Base-by-base conservation (phyloP, 352 stramenopile genomes). In the Globisporangium polare region DNA sequence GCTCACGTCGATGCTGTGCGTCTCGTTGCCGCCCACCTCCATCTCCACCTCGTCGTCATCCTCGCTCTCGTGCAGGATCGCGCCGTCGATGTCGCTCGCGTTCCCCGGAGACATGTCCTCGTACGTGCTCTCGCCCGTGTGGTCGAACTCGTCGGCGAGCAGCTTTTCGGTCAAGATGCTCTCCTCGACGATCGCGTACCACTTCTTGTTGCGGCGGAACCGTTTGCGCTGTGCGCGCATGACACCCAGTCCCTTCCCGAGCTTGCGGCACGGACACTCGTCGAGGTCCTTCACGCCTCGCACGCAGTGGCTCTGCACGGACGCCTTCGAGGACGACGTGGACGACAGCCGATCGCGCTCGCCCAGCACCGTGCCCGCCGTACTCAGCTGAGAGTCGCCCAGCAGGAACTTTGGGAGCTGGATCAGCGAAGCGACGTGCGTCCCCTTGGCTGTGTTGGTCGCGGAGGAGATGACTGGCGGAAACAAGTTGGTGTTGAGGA, bases 171-270 rank as follows among this genome's bases (percentile, higher is more conserved):
- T 78, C 35, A 69, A 68, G 15, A 78, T 57, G 22, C 47, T 71
- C 20, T 78, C 69, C 51, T 83, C 72, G 41, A 75, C 71, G 59
- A 76, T 73, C 18, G 74, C 61, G 26, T 80, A 66, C 74, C 72
- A 79, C 58, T 73, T 78, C 27, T 84, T 87, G 57, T 66, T 73
- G 18, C 75, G 72, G 41, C 68, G 77, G 61, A 89, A 89, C 0
- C 73, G 71, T 37, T 62, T 74, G 24, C 69, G 69, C 15, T 78
- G 68, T 2, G 58, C 50, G 4, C 67, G 62, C 20, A 73, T 60
- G 10, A 65, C 66, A 20, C 55, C 66, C 5, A 78, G 69, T 0
- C 75, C 77, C 12, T 71, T 72, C 2, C 76, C 78, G 5, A 86
- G 77, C 26, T 78, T 77, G 27, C 66, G 71, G 60, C 78, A 88